Evolutionary conservation across 2,329 filamentous ascomycete species (phyloP).

Genomic region (Aspergillus sp.): DNA sequence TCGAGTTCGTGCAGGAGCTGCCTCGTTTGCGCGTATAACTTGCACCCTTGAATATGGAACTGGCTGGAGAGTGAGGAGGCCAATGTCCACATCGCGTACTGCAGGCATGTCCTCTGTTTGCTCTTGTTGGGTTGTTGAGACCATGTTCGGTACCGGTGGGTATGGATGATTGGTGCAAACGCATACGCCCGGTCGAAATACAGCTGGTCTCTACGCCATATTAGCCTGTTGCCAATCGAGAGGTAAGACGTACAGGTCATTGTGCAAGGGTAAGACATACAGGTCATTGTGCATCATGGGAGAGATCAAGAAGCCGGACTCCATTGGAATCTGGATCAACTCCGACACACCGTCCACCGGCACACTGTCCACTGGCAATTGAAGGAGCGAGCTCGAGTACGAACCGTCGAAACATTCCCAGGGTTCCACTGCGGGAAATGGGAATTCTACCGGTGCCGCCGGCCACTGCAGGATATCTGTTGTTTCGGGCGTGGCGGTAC

Average conservation of each 20-base stretch:
- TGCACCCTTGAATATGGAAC: neutral
- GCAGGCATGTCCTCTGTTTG: neutral
- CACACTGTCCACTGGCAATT: neutral
- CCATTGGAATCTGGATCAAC: neutral
- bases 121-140: neutral
- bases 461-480: neutral
- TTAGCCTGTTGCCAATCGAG: neutral
- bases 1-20: neutral
- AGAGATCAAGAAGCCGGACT: neutral
- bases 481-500: neutral
- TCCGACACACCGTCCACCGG: neutral
- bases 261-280: neutral
- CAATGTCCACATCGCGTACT: slow-evolving; percentile 11
- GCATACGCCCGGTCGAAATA: slow-evolving; percentile 10
- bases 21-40: neutral
- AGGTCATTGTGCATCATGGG: neutral
- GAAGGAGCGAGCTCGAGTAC: neutral
- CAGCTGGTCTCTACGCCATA: slow-evolving; percentile 2
- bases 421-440: neutral
- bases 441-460: neutral
- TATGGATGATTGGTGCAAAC: slow-evolving; percentile 6
- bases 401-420: neutral
- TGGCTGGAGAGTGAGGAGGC: neutral
- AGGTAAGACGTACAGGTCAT: neutral
- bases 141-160: neutral